These are phyloP conservation scores for Podosphaera leucotricha DNA, from an alignment of 2,329 filamentous ascomycete species.

Conservation along the genomic window DNA sequence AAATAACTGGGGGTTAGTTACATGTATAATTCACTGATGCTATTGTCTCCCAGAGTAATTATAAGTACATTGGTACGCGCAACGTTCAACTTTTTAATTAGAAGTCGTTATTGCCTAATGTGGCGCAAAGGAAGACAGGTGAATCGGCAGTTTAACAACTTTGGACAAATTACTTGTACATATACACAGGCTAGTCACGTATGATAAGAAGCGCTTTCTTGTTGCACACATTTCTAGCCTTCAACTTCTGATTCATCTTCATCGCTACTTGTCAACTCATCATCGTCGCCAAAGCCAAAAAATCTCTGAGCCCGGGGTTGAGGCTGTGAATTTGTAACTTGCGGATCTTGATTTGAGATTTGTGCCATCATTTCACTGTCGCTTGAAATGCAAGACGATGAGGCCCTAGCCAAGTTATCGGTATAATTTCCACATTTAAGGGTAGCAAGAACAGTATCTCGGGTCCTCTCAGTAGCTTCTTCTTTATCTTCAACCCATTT, in stretches of 20 bases:
- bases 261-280: slow-evolving; percentile 50
- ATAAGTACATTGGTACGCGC: no score
- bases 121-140: no score
- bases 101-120: no score
- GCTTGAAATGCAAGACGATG: not conserved
- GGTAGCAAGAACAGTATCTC: slow-evolving; percentile 48
- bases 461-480: slow-evolving; percentile 62
- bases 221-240: not conserved
- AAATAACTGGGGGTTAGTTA: no score
- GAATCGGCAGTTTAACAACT: no score
- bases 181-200: no score
- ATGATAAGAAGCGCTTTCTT: not conserved
- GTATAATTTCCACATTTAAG: slow-evolving; percentile 41
- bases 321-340: slow-evolving; percentile 20
- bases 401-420: slow-evolving; percentile 25
- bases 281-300: slow-evolving; percentile 59
- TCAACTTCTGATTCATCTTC: slow-evolving; percentile 22
- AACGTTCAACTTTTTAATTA: no score
- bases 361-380: slow-evolving; percentile 7
- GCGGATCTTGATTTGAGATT: slow-evolving; percentile 22
- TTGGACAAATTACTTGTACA: no score
- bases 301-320: slow-evolving; percentile 24
- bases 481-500: slow-evolving; percentile 94
- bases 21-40: no score
- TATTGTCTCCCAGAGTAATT: no score